Conservation (phyloP, 1,139 yeast genomes). For the Hemisphaericaspora xylanilytica region DNA sequence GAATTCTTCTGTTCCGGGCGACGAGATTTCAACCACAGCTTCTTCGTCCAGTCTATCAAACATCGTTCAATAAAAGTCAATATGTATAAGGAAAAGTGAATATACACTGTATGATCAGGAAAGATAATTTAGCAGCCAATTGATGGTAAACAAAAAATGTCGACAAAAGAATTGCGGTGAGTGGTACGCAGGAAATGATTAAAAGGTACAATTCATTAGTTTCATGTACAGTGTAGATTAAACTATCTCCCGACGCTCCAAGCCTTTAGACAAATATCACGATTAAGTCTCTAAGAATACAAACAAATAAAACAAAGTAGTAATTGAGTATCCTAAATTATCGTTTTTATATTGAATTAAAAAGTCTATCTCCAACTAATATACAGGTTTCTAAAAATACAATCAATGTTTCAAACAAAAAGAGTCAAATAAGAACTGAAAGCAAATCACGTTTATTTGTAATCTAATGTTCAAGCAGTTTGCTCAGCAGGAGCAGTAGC, state of each 20-base stretch:
- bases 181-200: too few species aligned
- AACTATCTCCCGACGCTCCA: too few species aligned
- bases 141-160: conserved; percentile 1
- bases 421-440: conserved; percentile 4
- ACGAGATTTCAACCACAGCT: conserved; percentile 1
- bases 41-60: conserved; percentile 6
- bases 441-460: not conserved
- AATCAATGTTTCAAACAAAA: conserved; percentile 1
- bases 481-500: conserved; percentile 10
- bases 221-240: too few species aligned
- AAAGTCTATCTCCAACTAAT: conserved; percentile 1
- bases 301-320: too few species aligned
- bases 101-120: too few species aligned
- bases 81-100: not conserved
- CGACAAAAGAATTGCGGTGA: too few species aligned
- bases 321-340: not conserved
- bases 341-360: conserved; percentile 1
- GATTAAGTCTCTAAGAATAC: too few species aligned
- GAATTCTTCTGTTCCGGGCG: conserved; percentile 9
- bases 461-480: conserved; percentile 15
- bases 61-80: conserved; percentile 1
- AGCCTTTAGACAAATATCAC: too few species aligned
- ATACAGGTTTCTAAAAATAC: conserved; percentile 1
- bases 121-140: conserved; percentile 1
- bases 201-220: too few species aligned